Evolutionary conservation across 805 yeast genomes (phyloP).

Genomic region (Ogataea corticis): DNA sequence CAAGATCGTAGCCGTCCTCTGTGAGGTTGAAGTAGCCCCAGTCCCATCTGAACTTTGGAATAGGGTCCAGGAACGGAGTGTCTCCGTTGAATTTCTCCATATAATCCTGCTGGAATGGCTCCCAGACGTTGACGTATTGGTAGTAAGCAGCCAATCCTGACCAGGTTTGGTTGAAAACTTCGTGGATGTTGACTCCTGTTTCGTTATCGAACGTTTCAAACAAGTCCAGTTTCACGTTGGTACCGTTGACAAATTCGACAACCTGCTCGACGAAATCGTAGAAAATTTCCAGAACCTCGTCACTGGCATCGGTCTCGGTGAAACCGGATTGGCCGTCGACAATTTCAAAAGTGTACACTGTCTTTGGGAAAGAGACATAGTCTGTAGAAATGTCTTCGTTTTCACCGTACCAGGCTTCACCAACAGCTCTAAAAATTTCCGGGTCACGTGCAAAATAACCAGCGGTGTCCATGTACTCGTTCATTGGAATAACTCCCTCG

Average conservation of each 20-base stretch:
- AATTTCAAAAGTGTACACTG: conserved; percentile 11
- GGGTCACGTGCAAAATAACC: conserved; percentile 14
- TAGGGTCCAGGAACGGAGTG: conserved; percentile 14
- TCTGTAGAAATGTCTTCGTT: conserved; percentile 9
- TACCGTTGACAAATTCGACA: conserved; percentile 11
- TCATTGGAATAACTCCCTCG: conserved; percentile 15
- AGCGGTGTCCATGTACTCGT: conserved; percentile 15
- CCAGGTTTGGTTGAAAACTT: conserved; percentile 15
- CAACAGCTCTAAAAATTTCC: conserved; percentile 8
- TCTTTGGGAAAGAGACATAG: conserved; percentile 11
- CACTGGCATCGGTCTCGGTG: conserved; percentile 6
- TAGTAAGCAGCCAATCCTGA: conserved; percentile 13
- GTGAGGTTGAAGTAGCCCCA: conserved; percentile 15
- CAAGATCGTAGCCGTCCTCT: conserved; percentile 11
- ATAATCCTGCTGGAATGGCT: conserved; percentile 13
- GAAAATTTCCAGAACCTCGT: conserved; percentile 7
- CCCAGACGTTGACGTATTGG: conserved; percentile 15
- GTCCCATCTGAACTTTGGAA: conserved; percentile 17
- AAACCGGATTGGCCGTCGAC: conserved; percentile 5
- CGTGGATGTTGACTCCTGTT: conserved; percentile 9
- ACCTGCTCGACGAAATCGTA: conserved; percentile 12
- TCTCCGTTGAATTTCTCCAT: conserved; percentile 7
- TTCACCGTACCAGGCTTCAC: conserved; percentile 16
- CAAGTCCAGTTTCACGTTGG: conserved; percentile 7
- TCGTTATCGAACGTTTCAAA: conserved; percentile 7